A percentile compares a stretch with the other conserved stretches of the same genome.
These are phyloP conservation scores for Metroxylon sagu DNA, from an alignment of 176 grass and related monocot species.

Conservation along the genomic window DNA sequence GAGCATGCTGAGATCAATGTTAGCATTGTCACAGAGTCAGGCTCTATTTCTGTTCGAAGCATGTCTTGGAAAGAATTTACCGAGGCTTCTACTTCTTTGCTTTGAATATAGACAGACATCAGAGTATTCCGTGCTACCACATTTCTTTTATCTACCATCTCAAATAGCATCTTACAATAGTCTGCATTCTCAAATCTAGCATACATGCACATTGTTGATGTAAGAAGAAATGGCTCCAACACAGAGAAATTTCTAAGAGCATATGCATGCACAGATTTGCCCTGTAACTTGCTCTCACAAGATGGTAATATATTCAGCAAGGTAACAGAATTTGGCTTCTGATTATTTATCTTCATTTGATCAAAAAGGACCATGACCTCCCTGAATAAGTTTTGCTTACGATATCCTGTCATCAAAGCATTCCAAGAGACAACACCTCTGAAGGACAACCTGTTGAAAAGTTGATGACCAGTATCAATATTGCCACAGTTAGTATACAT, in stretches of 20 bases:
- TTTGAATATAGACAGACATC: slow-evolving; percentile 49
- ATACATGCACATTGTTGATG: slow-evolving; percentile 57
- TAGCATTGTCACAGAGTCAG: slow-evolving; percentile 49
- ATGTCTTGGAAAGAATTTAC: slow-evolving; percentile 43
- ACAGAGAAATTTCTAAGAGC: slow-evolving; percentile 41
- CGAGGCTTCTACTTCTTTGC: slow-evolving; percentile 32
- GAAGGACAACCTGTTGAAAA: slow-evolving; percentile 33
- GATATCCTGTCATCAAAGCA: slow-evolving; percentile 61
- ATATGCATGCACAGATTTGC: slow-evolving; percentile 47
- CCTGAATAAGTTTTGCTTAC: slow-evolving; percentile 29
- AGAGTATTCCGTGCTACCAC: slow-evolving; percentile 51
- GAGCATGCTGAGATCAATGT: slow-evolving; percentile 45
- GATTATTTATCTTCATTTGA: slow-evolving; percentile 35
- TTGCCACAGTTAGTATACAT: slow-evolving; percentile 57
- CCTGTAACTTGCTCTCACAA: slow-evolving; percentile 40
- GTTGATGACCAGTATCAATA: slow-evolving; percentile 34
- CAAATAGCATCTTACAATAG: slow-evolving; percentile 39
- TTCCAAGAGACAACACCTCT: slow-evolving; percentile 43
- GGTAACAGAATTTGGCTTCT: slow-evolving; percentile 40
- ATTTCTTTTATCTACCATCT: slow-evolving; percentile 36
- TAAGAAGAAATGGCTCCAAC: slow-evolving; percentile 33
- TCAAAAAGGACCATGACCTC: slow-evolving; percentile 39
- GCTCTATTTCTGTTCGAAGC: slow-evolving; percentile 23
- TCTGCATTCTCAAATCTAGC: slow-evolving; percentile 43
- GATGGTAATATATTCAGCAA: slow-evolving; percentile 48